Conservation (phyloP, 2,329 filamentous ascomycete species). For the Rhinocladiella mackenziei region DNA sequence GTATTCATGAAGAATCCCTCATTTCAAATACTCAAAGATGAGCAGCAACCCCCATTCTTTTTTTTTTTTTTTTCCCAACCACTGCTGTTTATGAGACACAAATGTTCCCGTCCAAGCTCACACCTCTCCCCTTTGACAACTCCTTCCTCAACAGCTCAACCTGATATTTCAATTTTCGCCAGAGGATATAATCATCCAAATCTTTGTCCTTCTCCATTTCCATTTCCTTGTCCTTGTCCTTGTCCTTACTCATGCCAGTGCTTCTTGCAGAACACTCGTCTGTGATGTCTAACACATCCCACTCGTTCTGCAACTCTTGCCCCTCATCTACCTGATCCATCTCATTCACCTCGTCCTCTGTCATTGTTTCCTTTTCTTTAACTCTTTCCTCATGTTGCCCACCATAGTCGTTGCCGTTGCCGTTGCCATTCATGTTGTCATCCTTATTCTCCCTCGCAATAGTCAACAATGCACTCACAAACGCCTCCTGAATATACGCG, state of each 20-base stretch:
- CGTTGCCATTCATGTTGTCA: too few relatives aligned
- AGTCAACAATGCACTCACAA: conserved; percentile 39
- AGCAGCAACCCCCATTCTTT: too few relatives aligned
- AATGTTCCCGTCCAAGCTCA: not conserved
- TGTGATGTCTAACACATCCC: conserved; percentile 20
- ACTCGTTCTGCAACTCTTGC: conserved; percentile 9
- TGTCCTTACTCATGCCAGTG: too few relatives aligned
- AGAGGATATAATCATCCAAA: conserved; percentile 39
- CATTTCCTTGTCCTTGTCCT: conserved; percentile 30
- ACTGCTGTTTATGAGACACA: too few relatives aligned
- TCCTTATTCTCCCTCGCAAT: conserved; percentile 28
- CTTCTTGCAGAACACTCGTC: not conserved
- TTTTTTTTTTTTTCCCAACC: too few relatives aligned
- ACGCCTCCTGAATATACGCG: conserved; percentile 46
- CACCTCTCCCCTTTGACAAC: conserved; percentile 29
- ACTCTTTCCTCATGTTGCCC: too few relatives aligned
- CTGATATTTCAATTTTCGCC: conserved; percentile 43
- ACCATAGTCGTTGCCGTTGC: not conserved
- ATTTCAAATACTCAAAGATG: too few relatives aligned
- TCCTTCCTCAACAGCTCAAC: conserved; percentile 42
- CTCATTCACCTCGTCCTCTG: not conserved
- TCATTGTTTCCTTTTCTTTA: too few relatives aligned
- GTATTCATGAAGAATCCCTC: too few relatives aligned
- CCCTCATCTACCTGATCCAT: not conserved
- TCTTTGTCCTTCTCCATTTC: conserved; percentile 33